Percentiles rank a stretch among this genome's conserved stretches.
Evolutionary conservation across 2,329 filamentous ascomycete species (phyloP).

Genomic region (Dothistroma septosporum): DNA sequence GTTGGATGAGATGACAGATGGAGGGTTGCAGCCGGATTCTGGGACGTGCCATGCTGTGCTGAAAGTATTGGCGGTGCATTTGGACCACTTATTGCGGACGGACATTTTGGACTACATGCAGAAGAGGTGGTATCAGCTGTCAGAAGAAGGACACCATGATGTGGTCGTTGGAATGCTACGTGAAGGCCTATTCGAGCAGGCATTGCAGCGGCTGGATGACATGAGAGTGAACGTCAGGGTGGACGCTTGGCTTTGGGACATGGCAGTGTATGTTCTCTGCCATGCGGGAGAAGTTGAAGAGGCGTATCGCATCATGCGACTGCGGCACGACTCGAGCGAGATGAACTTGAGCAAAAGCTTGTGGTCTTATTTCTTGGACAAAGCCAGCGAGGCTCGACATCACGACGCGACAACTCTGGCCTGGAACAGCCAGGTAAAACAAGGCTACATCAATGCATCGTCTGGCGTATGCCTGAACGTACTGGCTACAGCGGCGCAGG

Average conservation of each 20-base stretch:
- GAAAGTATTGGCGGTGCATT: conserved; percentile 73
- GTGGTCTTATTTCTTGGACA: conserved; percentile 70
- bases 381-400: conserved; percentile 59
- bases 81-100: conserved; percentile 73
- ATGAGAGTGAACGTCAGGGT: conserved; percentile 58
- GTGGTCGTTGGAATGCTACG: conserved; percentile 71
- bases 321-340: conserved; percentile 47
- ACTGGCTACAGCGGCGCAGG: conserved; percentile 65
- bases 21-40: conserved; percentile 60
- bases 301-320: conserved; percentile 63
- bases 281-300: conserved; percentile 73
- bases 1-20: conserved; percentile 66
- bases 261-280: conserved; percentile 69
- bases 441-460: conserved; percentile 57
- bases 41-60: conserved; percentile 68
- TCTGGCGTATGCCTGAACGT: conserved; percentile 64
- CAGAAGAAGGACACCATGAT: conserved; percentile 59
- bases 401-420: conserved; percentile 62
- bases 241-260: conserved; percentile 71
- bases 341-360: conserved; percentile 50
- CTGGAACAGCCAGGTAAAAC: conserved; percentile 65
- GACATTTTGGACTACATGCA: conserved; percentile 71
- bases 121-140: conserved; percentile 64
- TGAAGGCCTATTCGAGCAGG: conserved; percentile 78
- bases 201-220: conserved; percentile 63